Evolutionary conservation across 495 filamentous ascomycete genomes (phyloP).

Genomic region (Lasiosphaeriaceae sp.): DNA sequence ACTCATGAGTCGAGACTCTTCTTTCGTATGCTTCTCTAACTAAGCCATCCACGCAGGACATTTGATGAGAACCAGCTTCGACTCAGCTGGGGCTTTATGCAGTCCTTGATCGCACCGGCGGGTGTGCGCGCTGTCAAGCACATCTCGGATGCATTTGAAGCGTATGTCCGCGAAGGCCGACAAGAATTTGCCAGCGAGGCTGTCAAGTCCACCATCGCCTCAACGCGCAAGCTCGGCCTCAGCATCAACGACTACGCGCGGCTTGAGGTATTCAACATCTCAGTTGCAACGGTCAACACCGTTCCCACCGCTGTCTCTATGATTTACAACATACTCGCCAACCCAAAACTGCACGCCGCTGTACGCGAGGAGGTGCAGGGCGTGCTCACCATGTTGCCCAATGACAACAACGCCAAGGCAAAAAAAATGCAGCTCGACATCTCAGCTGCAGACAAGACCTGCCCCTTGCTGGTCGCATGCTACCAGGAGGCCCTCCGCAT

Average conservation of each 20-base stretch:
- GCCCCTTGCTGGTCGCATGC: neutral
- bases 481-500: conserved; percentile 1
- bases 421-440: neutral
- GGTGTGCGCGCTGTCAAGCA: neutral
- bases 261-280: conserved; percentile 4
- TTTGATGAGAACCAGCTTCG: conserved; percentile 3
- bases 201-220: neutral
- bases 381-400: neutral
- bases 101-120: neutral
- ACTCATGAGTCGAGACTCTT: neutral
- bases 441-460: neutral
- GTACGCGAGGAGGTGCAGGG: neutral
- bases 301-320: neutral
- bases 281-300: neutral
- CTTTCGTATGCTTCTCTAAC: neutral
- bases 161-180: neutral
- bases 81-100: neutral
- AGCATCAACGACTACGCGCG: neutral
- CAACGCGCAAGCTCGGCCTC: neutral
- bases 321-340: conserved; percentile 1
- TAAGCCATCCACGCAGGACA: neutral
- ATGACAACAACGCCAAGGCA: neutral
- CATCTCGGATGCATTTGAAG: neutral
- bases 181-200: neutral
- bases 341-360: neutral